Percentiles rank a stretch among this genome's conserved stretches.
phyloP scores from a whole-genome alignment of 108 stramenopile genomes.

The Skeletonema costatum region DNA sequence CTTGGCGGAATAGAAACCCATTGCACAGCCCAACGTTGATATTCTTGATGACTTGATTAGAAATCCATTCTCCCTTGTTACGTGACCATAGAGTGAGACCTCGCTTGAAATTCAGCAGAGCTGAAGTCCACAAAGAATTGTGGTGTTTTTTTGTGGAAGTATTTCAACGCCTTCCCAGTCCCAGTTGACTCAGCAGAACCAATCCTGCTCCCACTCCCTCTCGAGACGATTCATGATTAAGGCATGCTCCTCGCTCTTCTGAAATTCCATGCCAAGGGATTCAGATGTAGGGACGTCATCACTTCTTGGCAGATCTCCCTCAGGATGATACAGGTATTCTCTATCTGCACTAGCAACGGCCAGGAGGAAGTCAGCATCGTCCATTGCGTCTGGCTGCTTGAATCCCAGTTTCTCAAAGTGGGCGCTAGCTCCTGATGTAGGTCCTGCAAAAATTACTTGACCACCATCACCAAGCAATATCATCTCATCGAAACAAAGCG shows the following conservation, averaged over 20 bases:
- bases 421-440: slow-evolving; percentile 41
- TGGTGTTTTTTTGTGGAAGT: slow-evolving; percentile 25
- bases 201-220: slow-evolving; percentile 7
- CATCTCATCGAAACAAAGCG: slow-evolving; percentile 75
- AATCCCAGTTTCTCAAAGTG: slow-evolving; percentile 54
- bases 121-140: slow-evolving; percentile 19
- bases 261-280: slow-evolving; percentile 2
- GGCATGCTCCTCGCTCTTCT: neutral
- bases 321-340: neutral
- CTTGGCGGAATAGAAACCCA: slow-evolving; percentile 68
- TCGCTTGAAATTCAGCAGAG: slow-evolving; percentile 32
- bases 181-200: neutral
- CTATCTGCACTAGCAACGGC: slow-evolving; percentile 50
- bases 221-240: slow-evolving; percentile 2
- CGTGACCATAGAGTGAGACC: slow-evolving; percentile 37
- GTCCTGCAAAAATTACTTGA: slow-evolving; percentile 65
- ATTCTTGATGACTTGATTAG: slow-evolving; percentile 52
- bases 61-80: slow-evolving; percentile 30
- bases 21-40: slow-evolving; percentile 68
- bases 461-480: slow-evolving; percentile 59
- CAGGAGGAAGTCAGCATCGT: slow-evolving; percentile 59
- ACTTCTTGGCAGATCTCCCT: neutral
- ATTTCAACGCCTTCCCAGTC: neutral
- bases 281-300: slow-evolving; percentile 3
- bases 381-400: slow-evolving; percentile 54